Evolutionary conservation across 2,329 filamentous ascomycete species (phyloP).

Genomic region (Penicillium sp.): DNA sequence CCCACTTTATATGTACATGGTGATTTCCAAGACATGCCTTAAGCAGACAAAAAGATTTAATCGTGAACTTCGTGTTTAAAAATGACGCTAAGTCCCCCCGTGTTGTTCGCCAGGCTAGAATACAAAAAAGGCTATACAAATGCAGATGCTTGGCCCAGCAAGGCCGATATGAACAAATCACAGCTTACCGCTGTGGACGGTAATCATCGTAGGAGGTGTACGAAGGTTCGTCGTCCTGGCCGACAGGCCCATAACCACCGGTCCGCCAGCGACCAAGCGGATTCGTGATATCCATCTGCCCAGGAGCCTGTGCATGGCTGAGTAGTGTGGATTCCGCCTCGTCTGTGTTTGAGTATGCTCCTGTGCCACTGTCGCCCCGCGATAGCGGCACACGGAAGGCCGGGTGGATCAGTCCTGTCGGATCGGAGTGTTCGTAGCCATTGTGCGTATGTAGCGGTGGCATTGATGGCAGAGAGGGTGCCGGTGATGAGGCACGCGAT

Average conservation of each 20-base stretch:
- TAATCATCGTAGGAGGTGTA: conserved; percentile 40
- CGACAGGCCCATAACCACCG: conserved; percentile 40
- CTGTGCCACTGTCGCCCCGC: conserved; percentile 26
- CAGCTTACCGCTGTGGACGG: conserved; percentile 25
- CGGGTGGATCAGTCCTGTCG: conserved; percentile 33
- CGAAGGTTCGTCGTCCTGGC: conserved; percentile 34
- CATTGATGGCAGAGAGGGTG: conserved; percentile 37
- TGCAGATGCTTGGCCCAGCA: neutral
- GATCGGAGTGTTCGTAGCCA: conserved; percentile 24
- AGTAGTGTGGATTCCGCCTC: conserved; percentile 44
- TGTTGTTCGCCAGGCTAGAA: neutral
- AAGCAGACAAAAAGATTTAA: neutral
- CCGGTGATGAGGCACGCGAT: conserved; percentile 43
- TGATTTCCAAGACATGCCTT: neutral
- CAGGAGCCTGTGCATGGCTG: conserved; percentile 37
- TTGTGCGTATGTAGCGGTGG: conserved; percentile 29
- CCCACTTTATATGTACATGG: neutral
- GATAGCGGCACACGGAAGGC: conserved; percentile 38
- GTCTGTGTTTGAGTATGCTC: conserved; percentile 38
- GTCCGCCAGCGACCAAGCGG: conserved; percentile 38
- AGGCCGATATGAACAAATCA: conserved; percentile 9
- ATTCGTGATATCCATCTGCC: conserved; percentile 17
- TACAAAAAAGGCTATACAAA: conserved; percentile 1
- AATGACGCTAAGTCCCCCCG: conserved; percentile 5
- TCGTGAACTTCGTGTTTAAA: conserved; percentile 11